Percentiles rank a stretch among this genome's conserved stretches.
These are phyloP conservation scores for Pholiota microspora DNA, from an alignment of 768 basidiomycete species.

Conservation along the genomic window DNA sequence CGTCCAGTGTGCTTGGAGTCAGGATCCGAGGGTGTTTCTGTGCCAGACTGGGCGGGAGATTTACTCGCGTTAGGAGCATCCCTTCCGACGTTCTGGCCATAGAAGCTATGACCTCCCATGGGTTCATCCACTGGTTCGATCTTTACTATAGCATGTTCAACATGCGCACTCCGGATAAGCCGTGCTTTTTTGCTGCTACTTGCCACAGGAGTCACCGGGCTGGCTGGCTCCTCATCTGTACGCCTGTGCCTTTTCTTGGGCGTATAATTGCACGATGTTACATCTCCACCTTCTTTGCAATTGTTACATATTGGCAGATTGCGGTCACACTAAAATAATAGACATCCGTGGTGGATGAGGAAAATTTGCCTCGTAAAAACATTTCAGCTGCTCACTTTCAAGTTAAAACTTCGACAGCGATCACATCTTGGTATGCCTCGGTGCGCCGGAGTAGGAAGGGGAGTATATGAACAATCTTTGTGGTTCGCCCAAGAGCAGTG, in stretches of 20 bases:
- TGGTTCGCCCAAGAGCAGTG: conserved; percentile 65
- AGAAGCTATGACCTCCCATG: conserved; percentile 36
- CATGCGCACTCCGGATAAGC: background rate
- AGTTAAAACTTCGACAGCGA: conserved; percentile 62
- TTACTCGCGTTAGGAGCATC: conserved; percentile 18
- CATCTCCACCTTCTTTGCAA: conserved; percentile 48
- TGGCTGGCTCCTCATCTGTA: conserved; percentile 8
- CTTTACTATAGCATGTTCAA: conserved; percentile 2
- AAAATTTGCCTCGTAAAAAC: background rate
- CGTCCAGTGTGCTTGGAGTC: conserved; percentile 29
- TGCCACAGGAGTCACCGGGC: background rate
- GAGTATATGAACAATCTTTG: conserved; percentile 71
- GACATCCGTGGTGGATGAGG: background rate
- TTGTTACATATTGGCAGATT: conserved; percentile 72
- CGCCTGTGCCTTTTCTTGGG: conserved; percentile 63
- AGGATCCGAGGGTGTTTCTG: conserved; percentile 21
- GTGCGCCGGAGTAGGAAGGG: conserved; percentile 72
- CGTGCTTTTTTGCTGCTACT: conserved; percentile 2
- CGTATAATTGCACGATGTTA: conserved; percentile 65
- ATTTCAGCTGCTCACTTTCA: conserved; percentile 47
- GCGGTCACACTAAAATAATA: conserved; percentile 58
- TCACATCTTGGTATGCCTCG: conserved; percentile 74
- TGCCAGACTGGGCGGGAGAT: conserved; percentile 23
- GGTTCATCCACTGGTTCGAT: conserved; percentile 6
- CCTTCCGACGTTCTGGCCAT: conserved; percentile 45